These are phyloP conservation scores for Mytilinidion resinicola DNA, from an alignment of 495 filamentous ascomycete genomes.

Conservation along the genomic window DNA sequence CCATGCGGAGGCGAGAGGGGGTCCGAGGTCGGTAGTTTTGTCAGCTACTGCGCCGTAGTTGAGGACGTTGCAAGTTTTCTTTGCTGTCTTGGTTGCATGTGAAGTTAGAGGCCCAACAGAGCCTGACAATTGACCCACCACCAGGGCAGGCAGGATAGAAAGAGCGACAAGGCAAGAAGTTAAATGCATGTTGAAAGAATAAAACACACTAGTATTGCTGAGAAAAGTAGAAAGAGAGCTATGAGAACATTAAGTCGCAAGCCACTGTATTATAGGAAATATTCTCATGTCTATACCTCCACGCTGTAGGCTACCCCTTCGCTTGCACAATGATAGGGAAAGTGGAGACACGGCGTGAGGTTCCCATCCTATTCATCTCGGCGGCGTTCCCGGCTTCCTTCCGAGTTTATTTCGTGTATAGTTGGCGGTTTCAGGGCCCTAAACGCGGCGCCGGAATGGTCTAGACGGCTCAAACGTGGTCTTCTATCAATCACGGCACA, in stretches of 20 bases:
- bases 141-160: constrained; percentile 8
- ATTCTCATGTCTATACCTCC: neutral
- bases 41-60: constrained; percentile 27
- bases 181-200: constrained; percentile 9
- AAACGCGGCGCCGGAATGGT: neutral
- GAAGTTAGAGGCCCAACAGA: constrained; percentile 18
- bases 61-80: constrained; percentile 24
- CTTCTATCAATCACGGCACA: neutral
- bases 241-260: neutral
- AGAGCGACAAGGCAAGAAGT: constrained; percentile 1
- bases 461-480: neutral
- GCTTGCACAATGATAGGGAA: neutral
- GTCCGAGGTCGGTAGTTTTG: constrained; percentile 31
- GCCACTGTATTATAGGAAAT: neutral
- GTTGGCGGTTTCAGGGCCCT: neutral
- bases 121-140: constrained; percentile 16
- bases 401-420: neutral
- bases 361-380: neutral
- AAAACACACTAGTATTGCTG: neutral
- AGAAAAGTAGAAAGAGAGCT: neutral
- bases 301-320: neutral
- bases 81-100: constrained; percentile 21
- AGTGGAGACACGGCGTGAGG: neutral
- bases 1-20: constrained; percentile 29
- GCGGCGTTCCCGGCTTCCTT: neutral